Evolutionary conservation across 116 monocot genomes (phyloP).

Genomic region (Posidonia oceanica): DNA sequence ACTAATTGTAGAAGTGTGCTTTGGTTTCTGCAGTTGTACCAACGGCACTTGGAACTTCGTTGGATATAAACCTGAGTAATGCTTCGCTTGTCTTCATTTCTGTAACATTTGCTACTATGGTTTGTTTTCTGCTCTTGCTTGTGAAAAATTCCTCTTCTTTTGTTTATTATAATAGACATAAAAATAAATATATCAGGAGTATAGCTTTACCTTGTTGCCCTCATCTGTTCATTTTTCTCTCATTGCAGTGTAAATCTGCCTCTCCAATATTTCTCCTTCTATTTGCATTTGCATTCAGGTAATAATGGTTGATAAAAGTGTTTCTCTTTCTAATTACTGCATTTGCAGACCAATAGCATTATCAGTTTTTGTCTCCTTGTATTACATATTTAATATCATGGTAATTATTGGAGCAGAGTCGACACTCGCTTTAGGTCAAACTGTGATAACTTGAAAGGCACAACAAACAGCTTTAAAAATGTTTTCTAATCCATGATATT

Average conservation of each 20-base stretch:
- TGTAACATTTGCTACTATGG: constrained; percentile 99
- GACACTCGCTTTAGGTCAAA: too few relatives aligned
- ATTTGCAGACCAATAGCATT: not conserved
- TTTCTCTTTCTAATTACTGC: not conserved
- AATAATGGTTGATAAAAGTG: constrained; percentile 8
- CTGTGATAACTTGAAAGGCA: too few relatives aligned
- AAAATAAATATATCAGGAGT: not conserved
- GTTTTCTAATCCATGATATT: too few relatives aligned
- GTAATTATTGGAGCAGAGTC: too few relatives aligned
- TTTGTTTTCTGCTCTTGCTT: constrained; percentile 13
- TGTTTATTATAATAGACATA: not conserved
- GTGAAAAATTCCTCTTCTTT: not conserved
- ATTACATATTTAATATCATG: too few relatives aligned
- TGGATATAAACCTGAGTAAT: constrained; percentile 97
- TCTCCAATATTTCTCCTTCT: constrained; percentile 91
- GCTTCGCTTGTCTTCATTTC: constrained; percentile 90
- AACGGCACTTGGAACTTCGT: constrained; percentile 68
- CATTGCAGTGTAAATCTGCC: constrained; percentile 94
- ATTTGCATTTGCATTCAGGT: constrained; percentile 98
- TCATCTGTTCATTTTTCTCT: constrained; percentile 6
- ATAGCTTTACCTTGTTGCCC: constrained; percentile 1
- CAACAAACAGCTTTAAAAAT: too few relatives aligned
- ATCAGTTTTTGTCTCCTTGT: too few relatives aligned
- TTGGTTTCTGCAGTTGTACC: constrained; percentile 71
- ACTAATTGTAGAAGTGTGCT: constrained; percentile 2